Base-by-base conservation (phyloP, 2,329 filamentous ascomycete genomes). In the Dryadomyces quercus-mongolicae region DNA sequence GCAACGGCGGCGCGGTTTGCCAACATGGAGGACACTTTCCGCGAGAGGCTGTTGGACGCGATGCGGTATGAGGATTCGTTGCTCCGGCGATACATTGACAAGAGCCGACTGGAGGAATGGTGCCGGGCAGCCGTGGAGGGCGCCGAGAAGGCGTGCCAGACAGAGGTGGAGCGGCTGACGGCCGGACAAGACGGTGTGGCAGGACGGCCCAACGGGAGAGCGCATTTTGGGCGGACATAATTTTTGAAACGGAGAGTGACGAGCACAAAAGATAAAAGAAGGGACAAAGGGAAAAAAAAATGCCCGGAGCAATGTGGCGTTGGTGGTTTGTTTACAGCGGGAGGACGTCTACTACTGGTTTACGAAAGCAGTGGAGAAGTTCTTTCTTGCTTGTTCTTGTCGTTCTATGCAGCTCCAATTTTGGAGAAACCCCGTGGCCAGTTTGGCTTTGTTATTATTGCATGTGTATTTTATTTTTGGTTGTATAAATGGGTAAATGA, bases 21-120 rank as follows among this genome's bases (percentile, higher is more conserved):
- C 63, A 67, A 73, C 46, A 75, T 83, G 62, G 79, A 84, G 56
- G 77, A 82, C 45, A 77, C 80, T 46, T 77, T 86, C 61, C 77
- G 82, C 56, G 74, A 81, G 55, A 83, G 82, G 55, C 77, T 95
- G 56, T 70, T 84, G 31, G 78, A 82, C 25, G 87, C 88, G 55
- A 85, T 93, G 71, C 74, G 79, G 55, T 75, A 76, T 55, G 90
- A 95, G 68, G 86, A 92, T 63, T 75, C 77, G 57, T 65, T 78
- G 12, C 73, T 96, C 43, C 70, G 74, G 52, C 74, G 76, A 51
- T 81, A 81, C 64, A 74, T 93, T 20, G 78, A 85, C 54, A 83
- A 83, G 65, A 76, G 81, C 56, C 76, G 82, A 42, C 75, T 95
- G 12, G 80, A 82, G 7, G 76, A 84, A 54, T 95, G 91, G 87